Base-by-base conservation (phyloP, 2,329 filamentous ascomycete species). In the Microascus cirrosus region DNA sequence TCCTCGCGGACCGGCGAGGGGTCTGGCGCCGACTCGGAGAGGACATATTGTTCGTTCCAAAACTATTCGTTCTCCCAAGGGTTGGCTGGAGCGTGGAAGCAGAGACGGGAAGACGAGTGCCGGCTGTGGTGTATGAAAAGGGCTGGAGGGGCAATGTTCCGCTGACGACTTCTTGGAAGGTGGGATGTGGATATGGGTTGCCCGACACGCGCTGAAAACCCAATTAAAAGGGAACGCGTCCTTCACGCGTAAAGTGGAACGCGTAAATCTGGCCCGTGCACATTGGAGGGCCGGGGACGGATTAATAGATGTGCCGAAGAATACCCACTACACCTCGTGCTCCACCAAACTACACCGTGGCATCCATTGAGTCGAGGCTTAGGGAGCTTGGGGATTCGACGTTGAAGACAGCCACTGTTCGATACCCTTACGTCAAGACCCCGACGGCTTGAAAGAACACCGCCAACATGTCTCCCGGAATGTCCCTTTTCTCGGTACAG, bases 401-500 rank as follows among this genome's bases (percentile, higher is more conserved):
- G 39, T 48, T 32, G 42, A 50, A 11, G n/a, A 35, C 18, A 6
- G 12, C 48, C 42, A 39, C 3, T 3, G 48, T 25, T n/a, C 32
- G 18, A 56, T 34, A 34, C 42, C 54, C 24, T 3, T n/a, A 25
- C 32, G 13, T 32, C 12, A 36, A 55, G 25, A 8, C 36, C 39
- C 34, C 36, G 24, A 45, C 22, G 24, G 25, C 35, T 32, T 35
- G n/a, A 51, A 39, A 42, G 15, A 51, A 50, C 28, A 36, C 24
- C 51, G 50, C 34, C 53, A 42, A 35, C 62, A 90, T 91, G 87
- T 82, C 86, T 64, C 85, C 86, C 62, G 83, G 84, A 74, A 84
- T 90, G 76, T 87, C 86, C 62, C 81, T 91, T 52, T 87, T 87
- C 76, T 84, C 85, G 67, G 80, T 91, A 68, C 87, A 89, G 71